A percentile compares a stretch with the other conserved stretches of the same genome.
phyloP scores from a whole-genome alignment of 192 early-diverging fungal genomes.

The Rhizophagus prolifer region DNA sequence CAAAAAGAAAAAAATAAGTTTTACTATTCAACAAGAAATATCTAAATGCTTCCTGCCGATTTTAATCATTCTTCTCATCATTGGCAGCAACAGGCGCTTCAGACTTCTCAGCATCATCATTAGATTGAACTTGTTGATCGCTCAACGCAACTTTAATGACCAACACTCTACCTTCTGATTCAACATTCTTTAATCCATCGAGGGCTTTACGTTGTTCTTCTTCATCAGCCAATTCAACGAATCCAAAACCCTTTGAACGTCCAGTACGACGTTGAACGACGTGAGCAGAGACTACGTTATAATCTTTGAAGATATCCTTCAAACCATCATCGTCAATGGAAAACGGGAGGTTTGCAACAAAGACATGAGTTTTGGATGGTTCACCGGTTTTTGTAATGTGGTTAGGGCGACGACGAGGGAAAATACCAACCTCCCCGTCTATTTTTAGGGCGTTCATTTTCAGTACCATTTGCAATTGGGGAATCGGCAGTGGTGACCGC shows the following conservation, averaged over 20 bases:
- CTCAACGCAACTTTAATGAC: slow-evolving; percentile 62
- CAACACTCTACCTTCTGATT: slow-evolving; percentile 67
- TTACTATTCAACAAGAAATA: background rate
- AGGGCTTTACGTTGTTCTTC: slow-evolving; percentile 77
- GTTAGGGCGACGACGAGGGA: slow-evolving; percentile 23
- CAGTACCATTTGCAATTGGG: slow-evolving; percentile 33
- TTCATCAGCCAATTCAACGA: slow-evolving; percentile 79
- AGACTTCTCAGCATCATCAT: slow-evolving; percentile 17
- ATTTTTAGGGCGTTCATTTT: slow-evolving; percentile 33
- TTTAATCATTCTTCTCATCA: slow-evolving; percentile 17
- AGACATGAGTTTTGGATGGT: slow-evolving; percentile 69
- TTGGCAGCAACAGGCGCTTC: background rate
- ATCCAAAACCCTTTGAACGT: slow-evolving; percentile 92
- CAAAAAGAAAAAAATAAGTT: background rate
- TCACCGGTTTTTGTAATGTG: slow-evolving; percentile 44
- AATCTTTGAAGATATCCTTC: slow-evolving; percentile 69
- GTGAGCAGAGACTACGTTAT: slow-evolving; percentile 70
- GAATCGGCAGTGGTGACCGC: slow-evolving; percentile 32
- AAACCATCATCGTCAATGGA: slow-evolving; percentile 67
- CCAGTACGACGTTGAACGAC: slow-evolving; percentile 70
- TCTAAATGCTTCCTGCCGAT: background rate
- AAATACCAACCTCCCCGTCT: slow-evolving; percentile 29
- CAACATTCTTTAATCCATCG: slow-evolving; percentile 56
- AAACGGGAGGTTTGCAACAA: slow-evolving; percentile 82
- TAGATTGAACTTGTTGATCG: slow-evolving; percentile 42